These are phyloP conservation scores for Alternaria solani DNA, from an alignment of 2,329 filamentous ascomycete genomes.

Conservation along the genomic window DNA sequence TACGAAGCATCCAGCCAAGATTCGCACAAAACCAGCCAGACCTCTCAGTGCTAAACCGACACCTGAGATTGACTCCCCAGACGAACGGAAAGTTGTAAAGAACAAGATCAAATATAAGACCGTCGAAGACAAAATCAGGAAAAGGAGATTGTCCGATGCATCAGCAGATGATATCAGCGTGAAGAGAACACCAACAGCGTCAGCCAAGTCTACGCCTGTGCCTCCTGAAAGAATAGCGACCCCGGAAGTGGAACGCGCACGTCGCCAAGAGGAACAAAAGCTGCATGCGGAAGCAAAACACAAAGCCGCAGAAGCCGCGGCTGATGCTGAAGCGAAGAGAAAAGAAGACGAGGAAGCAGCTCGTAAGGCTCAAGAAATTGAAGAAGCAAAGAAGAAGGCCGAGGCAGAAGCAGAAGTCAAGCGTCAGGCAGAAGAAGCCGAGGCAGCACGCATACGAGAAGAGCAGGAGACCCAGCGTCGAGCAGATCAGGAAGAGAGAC, in stretches of 20 bases:
- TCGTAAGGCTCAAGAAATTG: slow-evolving; percentile 41
- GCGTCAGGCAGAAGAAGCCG: slow-evolving; percentile 42
- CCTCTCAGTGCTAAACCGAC: slow-evolving; percentile 41
- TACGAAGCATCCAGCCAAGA: slow-evolving; percentile 36
- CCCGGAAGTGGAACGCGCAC: slow-evolving; percentile 45
- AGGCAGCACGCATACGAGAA: slow-evolving; percentile 42
- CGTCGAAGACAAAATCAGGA: slow-evolving; percentile 45
- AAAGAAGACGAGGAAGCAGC: slow-evolving; percentile 40
- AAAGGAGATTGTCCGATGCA: slow-evolving; percentile 41
- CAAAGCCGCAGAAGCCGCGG: slow-evolving; percentile 31
- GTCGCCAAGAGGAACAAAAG: slow-evolving; percentile 46
- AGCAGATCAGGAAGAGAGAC: slow-evolving; percentile 41
- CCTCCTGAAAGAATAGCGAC: slow-evolving; percentile 46
- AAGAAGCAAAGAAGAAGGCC: slow-evolving; percentile 37
- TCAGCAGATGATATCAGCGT: slow-evolving; percentile 40
- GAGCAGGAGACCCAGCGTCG: slow-evolving; percentile 42
- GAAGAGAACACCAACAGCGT: slow-evolving; percentile 46
- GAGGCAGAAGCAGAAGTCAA: slow-evolving; percentile 44
- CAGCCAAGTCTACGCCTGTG: slow-evolving; percentile 47
- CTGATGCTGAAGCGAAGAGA: slow-evolving; percentile 37
- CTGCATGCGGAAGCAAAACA: slow-evolving; percentile 38
- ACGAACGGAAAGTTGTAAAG: slow-evolving; percentile 44
- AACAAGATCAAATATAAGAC: slow-evolving; percentile 45
- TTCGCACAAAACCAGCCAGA: slow-evolving; percentile 38
- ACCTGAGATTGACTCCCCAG: slow-evolving; percentile 46